These are phyloP conservation scores for Phlebopus sp. DNA, from an alignment of 1,284 basidiomycete species.

Conservation along the genomic window DNA sequence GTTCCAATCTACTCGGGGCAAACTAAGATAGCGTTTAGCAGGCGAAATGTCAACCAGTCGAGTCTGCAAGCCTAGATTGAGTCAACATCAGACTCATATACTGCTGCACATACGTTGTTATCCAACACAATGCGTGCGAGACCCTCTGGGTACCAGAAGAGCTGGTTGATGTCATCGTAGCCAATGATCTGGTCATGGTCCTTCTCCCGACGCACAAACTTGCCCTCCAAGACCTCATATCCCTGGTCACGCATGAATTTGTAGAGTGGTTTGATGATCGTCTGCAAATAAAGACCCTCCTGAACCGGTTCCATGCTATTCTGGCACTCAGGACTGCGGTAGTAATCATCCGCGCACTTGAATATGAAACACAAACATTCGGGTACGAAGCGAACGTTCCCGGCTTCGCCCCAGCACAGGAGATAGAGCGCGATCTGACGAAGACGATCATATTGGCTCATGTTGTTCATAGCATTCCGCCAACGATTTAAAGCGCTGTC, in stretches of 20 bases:
- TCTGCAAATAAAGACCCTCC: slow-evolving; percentile 91
- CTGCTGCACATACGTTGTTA: slow-evolving; percentile 64
- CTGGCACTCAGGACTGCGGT: slow-evolving; percentile 97
- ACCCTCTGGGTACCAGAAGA: slow-evolving; percentile 99
- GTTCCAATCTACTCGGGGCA: slow-evolving; percentile 89
- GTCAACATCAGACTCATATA: neutral
- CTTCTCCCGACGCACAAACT: slow-evolving; percentile 91
- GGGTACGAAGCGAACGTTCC: slow-evolving; percentile 95
- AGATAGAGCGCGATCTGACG: slow-evolving; percentile 95
- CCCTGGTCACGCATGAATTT: slow-evolving; percentile 96
- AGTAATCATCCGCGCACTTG: slow-evolving; percentile 99
- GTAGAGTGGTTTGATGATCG: slow-evolving; percentile 94
- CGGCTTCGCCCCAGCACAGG: slow-evolving; percentile 98
- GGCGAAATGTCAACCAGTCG: slow-evolving; percentile 89
- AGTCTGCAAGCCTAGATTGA: slow-evolving; percentile 48
- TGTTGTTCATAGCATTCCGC: slow-evolving; percentile 98
- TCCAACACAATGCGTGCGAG: slow-evolving; percentile 87
- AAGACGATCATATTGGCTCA: slow-evolving; percentile 97
- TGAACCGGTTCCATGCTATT: slow-evolving; percentile 91
- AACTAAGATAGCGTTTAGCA: slow-evolving; percentile 87
- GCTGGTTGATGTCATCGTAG: slow-evolving; percentile 98
- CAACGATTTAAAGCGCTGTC: slow-evolving; percentile 92
- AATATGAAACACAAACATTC: slow-evolving; percentile 99
- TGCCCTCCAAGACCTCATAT: slow-evolving; percentile 94
- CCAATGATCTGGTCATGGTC: slow-evolving; percentile 97